phyloP scores from a whole-genome alignment of 768 basidiomycete genomes.

The Phylloporus sp. region DNA sequence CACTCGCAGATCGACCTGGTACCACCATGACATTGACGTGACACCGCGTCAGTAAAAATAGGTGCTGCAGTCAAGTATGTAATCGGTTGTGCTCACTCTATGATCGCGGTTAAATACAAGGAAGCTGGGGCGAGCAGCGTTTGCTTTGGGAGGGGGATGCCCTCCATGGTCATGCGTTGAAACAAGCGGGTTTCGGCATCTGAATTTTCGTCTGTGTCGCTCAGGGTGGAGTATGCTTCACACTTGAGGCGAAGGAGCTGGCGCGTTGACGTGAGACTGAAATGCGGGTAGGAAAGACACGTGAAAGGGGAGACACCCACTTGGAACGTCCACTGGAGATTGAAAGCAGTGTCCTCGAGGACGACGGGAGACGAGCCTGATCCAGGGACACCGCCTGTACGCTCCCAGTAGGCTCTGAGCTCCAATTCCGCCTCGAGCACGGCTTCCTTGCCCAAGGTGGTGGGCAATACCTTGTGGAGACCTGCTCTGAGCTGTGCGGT shows the following conservation, averaged over 20 bases:
- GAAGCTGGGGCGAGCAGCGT: conserved; percentile 74
- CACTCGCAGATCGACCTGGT: conserved; percentile 83
- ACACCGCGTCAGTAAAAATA: conserved; percentile 25
- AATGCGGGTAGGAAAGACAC: background rate
- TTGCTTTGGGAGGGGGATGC: conserved; percentile 47
- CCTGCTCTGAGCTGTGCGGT: conserved; percentile 72
- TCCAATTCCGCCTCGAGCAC: conserved; percentile 91
- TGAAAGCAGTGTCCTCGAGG: conserved; percentile 56
- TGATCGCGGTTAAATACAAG: conserved; percentile 85
- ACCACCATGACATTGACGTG: conserved; percentile 15
- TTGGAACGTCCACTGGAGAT: conserved; percentile 72
- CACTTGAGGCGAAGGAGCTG: conserved; percentile 81
- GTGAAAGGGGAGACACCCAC: conserved; percentile 33
- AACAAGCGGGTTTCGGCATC: conserved; percentile 57
- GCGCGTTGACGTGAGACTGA: conserved; percentile 5
- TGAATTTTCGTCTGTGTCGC: conserved; percentile 73
- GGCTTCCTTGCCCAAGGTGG: conserved; percentile 84
- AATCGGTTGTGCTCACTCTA: conserved; percentile 64
- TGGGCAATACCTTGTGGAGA: conserved; percentile 68
- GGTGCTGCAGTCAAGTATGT: conserved; percentile 11
- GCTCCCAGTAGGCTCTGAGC: conserved; percentile 83
- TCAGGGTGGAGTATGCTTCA: conserved; percentile 82
- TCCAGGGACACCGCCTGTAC: conserved; percentile 42
- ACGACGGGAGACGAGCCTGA: conserved; percentile 25
- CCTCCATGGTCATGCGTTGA: conserved; percentile 53